phyloP scores from a whole-genome alignment of 106 monocot species.

The Allium fistulosum region DNA sequence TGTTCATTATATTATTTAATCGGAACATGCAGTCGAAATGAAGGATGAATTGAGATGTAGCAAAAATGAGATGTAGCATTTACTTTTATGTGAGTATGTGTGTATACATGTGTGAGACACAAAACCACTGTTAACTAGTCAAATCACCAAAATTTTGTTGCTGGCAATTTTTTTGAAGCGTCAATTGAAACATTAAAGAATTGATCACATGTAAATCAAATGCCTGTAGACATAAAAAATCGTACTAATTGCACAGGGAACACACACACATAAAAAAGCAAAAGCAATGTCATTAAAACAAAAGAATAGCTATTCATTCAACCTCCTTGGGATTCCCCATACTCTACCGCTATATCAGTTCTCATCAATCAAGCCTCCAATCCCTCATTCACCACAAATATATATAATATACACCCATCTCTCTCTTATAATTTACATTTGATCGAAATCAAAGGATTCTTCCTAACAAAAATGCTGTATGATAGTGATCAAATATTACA shows the following conservation, averaged over 20 bases:
- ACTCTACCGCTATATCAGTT: neutral
- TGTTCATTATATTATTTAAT: no score
- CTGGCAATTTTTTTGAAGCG: no score
- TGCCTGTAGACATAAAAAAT: neutral
- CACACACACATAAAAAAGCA: neutral
- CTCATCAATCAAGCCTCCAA: neutral
- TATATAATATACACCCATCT: no score
- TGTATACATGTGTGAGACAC: no score
- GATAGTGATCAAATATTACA: constrained; percentile 4
- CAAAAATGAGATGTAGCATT: no score
- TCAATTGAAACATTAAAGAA: no score
- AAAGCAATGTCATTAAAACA: neutral
- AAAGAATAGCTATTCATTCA: neutral
- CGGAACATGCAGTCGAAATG: no score
- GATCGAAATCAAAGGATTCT: neutral
- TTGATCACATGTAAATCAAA: neutral
- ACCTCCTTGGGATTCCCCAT: neutral
- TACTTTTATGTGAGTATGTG: no score
- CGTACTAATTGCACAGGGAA: neutral
- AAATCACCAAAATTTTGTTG: no score
- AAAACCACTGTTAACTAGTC: no score
- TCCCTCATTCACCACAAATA: constrained; percentile 1
- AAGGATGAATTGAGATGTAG: no score
- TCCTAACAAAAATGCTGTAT: neutral
- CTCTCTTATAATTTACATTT: neutral